Base-by-base conservation (phyloP, 2,329 filamentous ascomycete species). In the Alternaria brassicae region DNA sequence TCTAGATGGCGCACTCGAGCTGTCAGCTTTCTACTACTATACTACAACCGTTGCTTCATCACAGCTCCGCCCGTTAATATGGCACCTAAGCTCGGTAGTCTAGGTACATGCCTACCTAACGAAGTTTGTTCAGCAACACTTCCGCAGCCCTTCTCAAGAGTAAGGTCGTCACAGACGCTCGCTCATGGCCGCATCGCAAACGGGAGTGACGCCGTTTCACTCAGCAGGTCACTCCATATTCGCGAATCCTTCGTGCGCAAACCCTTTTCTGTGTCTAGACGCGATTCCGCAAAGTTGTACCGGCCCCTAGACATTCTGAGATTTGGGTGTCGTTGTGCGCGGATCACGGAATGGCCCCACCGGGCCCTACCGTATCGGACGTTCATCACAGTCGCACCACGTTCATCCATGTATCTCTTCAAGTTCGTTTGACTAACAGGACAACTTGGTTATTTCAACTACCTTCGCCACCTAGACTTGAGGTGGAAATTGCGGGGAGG, bases 31-130 rank as follows among this genome's bases (percentile, higher is more conserved):
- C 28, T 17, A 45, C 42, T 53, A 49, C 49, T 48, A 21, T 53
- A 42, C 39, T 25, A 53, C 41, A 27, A 44, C 42, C 50, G 50
- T 53, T 54, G 49, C 55, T 58, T 53, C 55, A 58, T 36, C 44
- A 48, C 40, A 36, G 48, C 48, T 39, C 19, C 36, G 49, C 48
- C 36, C 49, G 55, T 53, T 53, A 32, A 27, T 41, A 47, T 47
- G 55, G 19, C 13, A 23, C 32, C 40, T 12, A 48, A 27, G 37
- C 41, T 32, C 42, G 13, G 28, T 54, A 48, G 50, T 19, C 37
- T 42, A 58, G 56, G 42, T 32, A 54, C 56, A 36, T 36, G 36
- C 21, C 28, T 28, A 54, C 36, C 19, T 36, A 42, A 42, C 27
- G 32, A 49, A 47, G 50, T 54, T 53, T 41, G 30, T 51, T 50